A percentile compares a stretch with the other conserved stretches of the same genome.
phyloP scores from a whole-genome alignment of 108 stramenopile genomes.

The Aurantiochytrium sp. region DNA sequence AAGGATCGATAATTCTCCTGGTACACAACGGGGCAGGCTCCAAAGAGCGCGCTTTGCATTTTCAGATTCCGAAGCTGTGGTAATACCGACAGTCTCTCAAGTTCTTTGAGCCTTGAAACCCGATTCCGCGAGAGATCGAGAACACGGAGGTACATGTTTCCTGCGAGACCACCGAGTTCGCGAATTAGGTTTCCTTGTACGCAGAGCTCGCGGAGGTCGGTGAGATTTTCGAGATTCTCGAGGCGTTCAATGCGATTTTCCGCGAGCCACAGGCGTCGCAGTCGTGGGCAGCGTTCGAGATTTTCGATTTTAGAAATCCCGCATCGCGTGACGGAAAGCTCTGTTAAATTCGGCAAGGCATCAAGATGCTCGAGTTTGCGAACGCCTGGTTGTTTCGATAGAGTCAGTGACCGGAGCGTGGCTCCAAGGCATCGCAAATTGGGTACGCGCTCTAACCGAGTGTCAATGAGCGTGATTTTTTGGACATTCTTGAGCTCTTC shows the following conservation, averaged over 20 bases:
- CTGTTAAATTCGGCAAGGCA: slow-evolving; percentile 41
- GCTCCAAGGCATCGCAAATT: slow-evolving; percentile 31
- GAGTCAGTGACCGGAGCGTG: slow-evolving; percentile 36
- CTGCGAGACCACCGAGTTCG: slow-evolving; percentile 33
- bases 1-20: slow-evolving; percentile 45
- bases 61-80: slow-evolving; percentile 29
- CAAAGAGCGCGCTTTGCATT: slow-evolving; percentile 50
- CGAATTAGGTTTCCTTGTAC: slow-evolving; percentile 44
- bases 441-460: slow-evolving; percentile 33
- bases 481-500: slow-evolving; percentile 31
- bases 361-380: slow-evolving; percentile 28
- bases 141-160: slow-evolving; percentile 23
- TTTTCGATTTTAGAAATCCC: slow-evolving; percentile 36
- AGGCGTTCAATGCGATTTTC: slow-evolving; percentile 34
- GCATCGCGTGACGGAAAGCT: slow-evolving; percentile 49
- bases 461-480: slow-evolving; percentile 41
- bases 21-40: slow-evolving; percentile 40
- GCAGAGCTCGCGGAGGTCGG: slow-evolving; percentile 50
- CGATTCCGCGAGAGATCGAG: slow-evolving; percentile 51
- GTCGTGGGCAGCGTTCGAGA: slow-evolving; percentile 44
- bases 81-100: slow-evolving; percentile 29
- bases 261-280: slow-evolving; percentile 50
- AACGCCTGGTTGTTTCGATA: slow-evolving; percentile 35
- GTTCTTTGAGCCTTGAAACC: slow-evolving; percentile 34
- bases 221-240: slow-evolving; percentile 31